Conservation (phyloP, 225 moss, liverwort and hornwort genomes). For the Sphagnum contortum region DNA sequence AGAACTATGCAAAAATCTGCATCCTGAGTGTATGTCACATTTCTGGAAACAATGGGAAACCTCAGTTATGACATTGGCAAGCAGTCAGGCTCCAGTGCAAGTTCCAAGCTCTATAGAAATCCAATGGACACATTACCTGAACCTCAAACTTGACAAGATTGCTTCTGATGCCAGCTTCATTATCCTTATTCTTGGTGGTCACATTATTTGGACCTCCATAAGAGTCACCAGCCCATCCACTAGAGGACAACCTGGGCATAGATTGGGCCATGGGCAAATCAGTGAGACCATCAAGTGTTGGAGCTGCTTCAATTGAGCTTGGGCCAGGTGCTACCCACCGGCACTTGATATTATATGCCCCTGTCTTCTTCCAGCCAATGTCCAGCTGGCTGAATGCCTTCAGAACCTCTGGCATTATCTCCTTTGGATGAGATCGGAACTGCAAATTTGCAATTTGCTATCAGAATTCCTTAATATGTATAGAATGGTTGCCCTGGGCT, state of each 20-base stretch:
- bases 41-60: too few species aligned
- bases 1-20: too few species aligned
- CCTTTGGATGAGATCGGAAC: slow-evolving; percentile 74
- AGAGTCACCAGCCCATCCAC: slow-evolving; percentile 44
- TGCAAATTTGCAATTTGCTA: slow-evolving; percentile 16
- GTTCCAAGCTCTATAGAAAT: too few species aligned
- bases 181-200: slow-evolving; percentile 46
- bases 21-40: too few species aligned
- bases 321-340: slow-evolving; percentile 65
- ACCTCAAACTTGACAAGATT: slow-evolving; percentile 85
- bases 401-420: slow-evolving; percentile 75
- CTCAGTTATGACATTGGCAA: too few species aligned
- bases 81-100: too few species aligned
- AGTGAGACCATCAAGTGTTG: slow-evolving; percentile 33
- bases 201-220: slow-evolving; percentile 21
- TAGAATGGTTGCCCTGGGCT: slow-evolving; percentile 1
- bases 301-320: slow-evolving; percentile 25
- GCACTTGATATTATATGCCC: slow-evolving; percentile 76
- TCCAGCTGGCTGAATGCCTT: slow-evolving; percentile 62
- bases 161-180: slow-evolving; percentile 63
- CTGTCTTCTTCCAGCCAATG: slow-evolving; percentile 80
- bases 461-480: slow-evolving; percentile 1
- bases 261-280: slow-evolving; percentile 58
- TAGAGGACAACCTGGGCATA: slow-evolving; percentile 43
- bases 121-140: slow-evolving; percentile 34